Conservation (phyloP, 73 alveolate species). For the Breviolum minutum region DNA sequence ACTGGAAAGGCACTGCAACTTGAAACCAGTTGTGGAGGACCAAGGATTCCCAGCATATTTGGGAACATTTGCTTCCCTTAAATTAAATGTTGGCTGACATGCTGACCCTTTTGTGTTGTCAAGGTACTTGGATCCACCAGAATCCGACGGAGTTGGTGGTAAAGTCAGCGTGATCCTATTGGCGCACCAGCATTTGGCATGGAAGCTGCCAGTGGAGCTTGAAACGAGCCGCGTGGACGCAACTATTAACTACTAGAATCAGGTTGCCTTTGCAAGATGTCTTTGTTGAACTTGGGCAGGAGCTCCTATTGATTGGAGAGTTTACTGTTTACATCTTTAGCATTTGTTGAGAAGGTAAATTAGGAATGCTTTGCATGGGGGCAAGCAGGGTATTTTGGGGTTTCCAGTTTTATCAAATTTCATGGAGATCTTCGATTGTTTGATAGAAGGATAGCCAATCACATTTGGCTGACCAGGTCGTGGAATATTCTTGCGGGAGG, state of each 20-base stretch:
- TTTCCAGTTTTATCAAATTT: too few relatives aligned
- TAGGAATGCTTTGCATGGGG: too few relatives aligned
- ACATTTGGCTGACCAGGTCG: neutral
- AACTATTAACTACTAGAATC: neutral
- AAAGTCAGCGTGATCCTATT: constrained; percentile 58
- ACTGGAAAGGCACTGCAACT: neutral
- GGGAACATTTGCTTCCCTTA: too few relatives aligned
- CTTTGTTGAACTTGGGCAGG: neutral
- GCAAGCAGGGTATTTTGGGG: too few relatives aligned
- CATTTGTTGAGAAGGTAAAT: neutral
- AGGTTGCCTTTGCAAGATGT: neutral
- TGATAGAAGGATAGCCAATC: too few relatives aligned
- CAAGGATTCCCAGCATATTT: neutral
- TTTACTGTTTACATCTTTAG: neutral
- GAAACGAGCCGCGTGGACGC: constrained; percentile 18
- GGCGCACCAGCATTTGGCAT: constrained; percentile 77
- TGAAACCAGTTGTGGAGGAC: neutral
- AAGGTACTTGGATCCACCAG: constrained; percentile 8
- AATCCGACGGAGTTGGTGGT: constrained; percentile 34
- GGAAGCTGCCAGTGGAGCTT: constrained; percentile 64
- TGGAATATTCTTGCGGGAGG: constrained; percentile 63
- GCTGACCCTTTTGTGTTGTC: neutral
- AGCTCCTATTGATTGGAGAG: neutral
- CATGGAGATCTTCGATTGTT: too few relatives aligned
- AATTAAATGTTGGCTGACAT: too few relatives aligned